A percentile compares a stretch with the other conserved stretches of the same genome.
phyloP scores from a whole-genome alignment of 257 asterid species.

The Solanum rostratum region DNA sequence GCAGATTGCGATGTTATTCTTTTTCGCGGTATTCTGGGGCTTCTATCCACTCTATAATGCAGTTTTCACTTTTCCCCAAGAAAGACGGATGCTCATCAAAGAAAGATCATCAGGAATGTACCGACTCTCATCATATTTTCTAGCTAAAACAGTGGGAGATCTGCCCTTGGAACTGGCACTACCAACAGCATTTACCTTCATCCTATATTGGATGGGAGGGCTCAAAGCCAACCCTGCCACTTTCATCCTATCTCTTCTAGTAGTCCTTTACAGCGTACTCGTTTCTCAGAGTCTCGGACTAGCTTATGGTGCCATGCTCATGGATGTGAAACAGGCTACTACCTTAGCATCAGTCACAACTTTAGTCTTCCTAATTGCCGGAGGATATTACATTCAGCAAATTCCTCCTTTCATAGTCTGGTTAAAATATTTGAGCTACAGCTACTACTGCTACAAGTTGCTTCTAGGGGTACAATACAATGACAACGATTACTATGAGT shows the following conservation, averaged over 20 bases:
- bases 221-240: conserved; percentile 72
- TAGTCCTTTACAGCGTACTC: conserved; percentile 80
- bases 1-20: conserved; percentile 94
- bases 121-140: conserved; percentile 88
- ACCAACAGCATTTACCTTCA: conserved; percentile 88
- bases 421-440: conserved; percentile 81
- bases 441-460: conserved; percentile 84
- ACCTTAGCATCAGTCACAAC: conserved; percentile 95
- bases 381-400: conserved; percentile 86
- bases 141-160: conserved; percentile 84
- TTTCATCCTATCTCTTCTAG: conserved; percentile 70
- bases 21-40: conserved; percentile 97
- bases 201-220: conserved; percentile 99
- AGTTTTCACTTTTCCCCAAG: conserved; percentile 97
- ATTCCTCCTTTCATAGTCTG: conserved; percentile 82
- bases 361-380: conserved; percentile 85
- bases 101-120: conserved; percentile 94
- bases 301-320: conserved; percentile 84
- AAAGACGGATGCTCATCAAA: conserved; percentile 79
- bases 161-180: conserved; percentile 90
- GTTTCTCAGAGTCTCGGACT: conserved; percentile 89
- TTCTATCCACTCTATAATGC: conserved; percentile 99
- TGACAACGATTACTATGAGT: conserved; percentile 66
- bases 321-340: conserved; percentile 96
- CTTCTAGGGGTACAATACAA: conserved; percentile 84